Percentiles rank a stretch among this genome's conserved stretches.
Conservation (phyloP, 2,329 filamentous ascomycete genomes). For the Aureobasidium sp. region DNA sequence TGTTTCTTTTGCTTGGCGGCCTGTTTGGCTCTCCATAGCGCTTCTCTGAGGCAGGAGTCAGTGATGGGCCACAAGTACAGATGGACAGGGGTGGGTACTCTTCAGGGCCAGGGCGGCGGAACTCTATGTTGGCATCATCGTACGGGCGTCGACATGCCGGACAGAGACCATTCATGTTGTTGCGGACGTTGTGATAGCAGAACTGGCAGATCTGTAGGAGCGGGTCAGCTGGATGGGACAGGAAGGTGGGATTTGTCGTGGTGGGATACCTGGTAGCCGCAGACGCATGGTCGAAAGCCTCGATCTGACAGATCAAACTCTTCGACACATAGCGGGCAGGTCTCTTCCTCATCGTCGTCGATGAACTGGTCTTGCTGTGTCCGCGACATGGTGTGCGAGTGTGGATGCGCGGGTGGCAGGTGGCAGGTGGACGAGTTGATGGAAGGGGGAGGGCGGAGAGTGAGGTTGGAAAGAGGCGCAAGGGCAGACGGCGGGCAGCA, state of each 20-base stretch:
- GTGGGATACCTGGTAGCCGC: constrained; percentile 79
- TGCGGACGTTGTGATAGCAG: constrained; percentile 99
- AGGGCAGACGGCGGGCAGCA: not conserved
- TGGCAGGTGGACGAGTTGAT: no score
- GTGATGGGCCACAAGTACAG: not conserved
- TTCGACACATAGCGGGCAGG: constrained; percentile 93
- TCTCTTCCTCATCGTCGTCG: constrained; percentile 47
- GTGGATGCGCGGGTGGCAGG: constrained; percentile 22
- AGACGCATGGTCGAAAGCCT: constrained; percentile 94
- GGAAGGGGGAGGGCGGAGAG: constrained; percentile 3
- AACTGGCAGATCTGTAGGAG: constrained; percentile 84
- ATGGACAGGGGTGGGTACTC: constrained; percentile 58
- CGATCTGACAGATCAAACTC: constrained; percentile 97
- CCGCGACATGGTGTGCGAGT: constrained; percentile 39
- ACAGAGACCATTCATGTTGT: constrained; percentile 93
- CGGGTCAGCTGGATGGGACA: not conserved
- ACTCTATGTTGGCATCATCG: constrained; percentile 94
- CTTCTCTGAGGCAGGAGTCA: constrained; percentile 19
- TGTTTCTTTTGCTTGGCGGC: constrained; percentile 86
- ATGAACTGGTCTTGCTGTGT: constrained; percentile 47
- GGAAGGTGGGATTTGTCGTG: not conserved
- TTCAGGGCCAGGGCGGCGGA: constrained; percentile 89
- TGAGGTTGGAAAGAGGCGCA: not conserved
- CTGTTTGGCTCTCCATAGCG: constrained; percentile 64
- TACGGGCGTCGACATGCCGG: constrained; percentile 95